Evolutionary conservation across 768 basidiomycete genomes (phyloP), one percentile per base, ranked within the genome.

Genomic region (Suillus fuscotomentosus): DNA sequence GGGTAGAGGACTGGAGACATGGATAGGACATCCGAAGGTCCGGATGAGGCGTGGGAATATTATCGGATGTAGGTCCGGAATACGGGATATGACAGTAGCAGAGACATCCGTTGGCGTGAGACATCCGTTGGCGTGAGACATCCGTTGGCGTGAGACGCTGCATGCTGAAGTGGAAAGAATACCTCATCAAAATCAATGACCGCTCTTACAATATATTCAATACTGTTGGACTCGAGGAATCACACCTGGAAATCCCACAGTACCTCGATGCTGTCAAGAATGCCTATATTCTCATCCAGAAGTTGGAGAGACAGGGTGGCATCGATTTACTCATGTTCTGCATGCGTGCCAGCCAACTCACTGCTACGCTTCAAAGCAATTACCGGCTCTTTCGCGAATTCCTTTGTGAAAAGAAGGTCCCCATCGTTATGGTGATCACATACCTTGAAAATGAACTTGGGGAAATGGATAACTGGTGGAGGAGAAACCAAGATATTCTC

Each of bases 261-360:
- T 76, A 69, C 50, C 73, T 69, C 47, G 65, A 67, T 14, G 68
- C 74, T 6, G 69, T 78, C 54, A 70, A 71, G 51, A 65, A 76
- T 38, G 72, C 76, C 14, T 74, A 77, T n/a, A 63, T 34, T 36
- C 60, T 83, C 20, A 69, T 83, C 65, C 71, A 72, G 48, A 63
- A 64, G 0, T 71, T 82, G 34, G 71, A 75, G 22, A 57, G 48
- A 31, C 67, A 66, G 3, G 76, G 71, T 20, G 80, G 82, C 11
- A 67, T 83, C 41, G 76, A 73, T 66, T 73, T 83, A 20, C 77
- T 83, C 36, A 64, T 82, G 36, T 73, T 76, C 47, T 76, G 76
- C 66, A 77, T 79, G 72, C 77, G 77, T 8, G 78, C 73, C 8
- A 73, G 78, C 1, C 72, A 79, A 66, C 73, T 82, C 67, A 79